Evolutionary conservation across 768 basidiomycete species (phyloP), one percentile per base, ranked within the genome.

Genomic region (Megacollybia marginata): DNA sequence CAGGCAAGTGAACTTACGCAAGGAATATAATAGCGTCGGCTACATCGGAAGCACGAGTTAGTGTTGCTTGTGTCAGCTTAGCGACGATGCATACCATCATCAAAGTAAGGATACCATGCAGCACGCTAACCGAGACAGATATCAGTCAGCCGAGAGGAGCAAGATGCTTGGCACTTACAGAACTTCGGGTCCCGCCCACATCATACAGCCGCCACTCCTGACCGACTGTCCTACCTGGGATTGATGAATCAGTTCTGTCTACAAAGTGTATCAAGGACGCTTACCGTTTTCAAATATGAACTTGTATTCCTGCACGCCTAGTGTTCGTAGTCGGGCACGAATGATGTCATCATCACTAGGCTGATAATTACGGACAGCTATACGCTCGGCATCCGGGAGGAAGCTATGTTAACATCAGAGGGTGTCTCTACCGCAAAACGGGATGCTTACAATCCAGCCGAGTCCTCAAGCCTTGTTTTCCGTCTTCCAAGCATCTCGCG

Each of bases 1-100:
- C 8, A 15, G 38, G 18, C 10, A 7, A 12, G 42, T 36, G 5
- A 11, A 69, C 74, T 65, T 59, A 78, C 63, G 84, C 85, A 34
- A 92, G 78, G 68, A 91, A 92, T 57, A 92, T 90, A 62, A 92
- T 88, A 1, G 88, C 81, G 65, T 88, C 80, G 48, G 85, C 80
- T 78, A 52, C 23, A 52, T 28, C 15, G 45, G 13, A 15, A 28
- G 23, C 4, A 28, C 23, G 23, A 28, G 23, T 28, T 28, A 28
- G 23, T 28, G 6, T 28, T 28, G 23, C 23, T 28, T 28, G 23
- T 6, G 23, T 28, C 23, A 28, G 23, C 23, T 6, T 6, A 5
- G 9, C 3, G 44, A 44, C 7, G 28, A 15, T 8, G 59, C 68
- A 48, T 54, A 75, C 75, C 77, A 61, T 88, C 85, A 55, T 90